Percentiles rank a stretch among this genome's conserved stretches.
Evolutionary conservation across 2,329 filamentous ascomycete genomes (phyloP).

Genomic region (Aspergillus uvarum): DNA sequence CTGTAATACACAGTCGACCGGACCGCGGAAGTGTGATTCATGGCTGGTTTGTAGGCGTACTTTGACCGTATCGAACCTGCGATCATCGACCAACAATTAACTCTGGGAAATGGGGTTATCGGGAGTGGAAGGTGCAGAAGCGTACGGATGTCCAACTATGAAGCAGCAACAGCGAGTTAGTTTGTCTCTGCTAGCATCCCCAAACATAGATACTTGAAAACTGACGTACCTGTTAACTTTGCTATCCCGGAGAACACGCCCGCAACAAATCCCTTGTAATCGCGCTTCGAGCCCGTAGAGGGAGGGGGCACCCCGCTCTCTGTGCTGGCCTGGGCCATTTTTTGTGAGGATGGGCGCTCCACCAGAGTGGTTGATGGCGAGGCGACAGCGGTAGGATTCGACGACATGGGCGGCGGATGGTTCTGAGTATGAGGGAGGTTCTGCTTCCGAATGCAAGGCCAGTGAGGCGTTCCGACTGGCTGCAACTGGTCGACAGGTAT

Average conservation of each 20-base stretch:
- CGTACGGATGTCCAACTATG: constrained; percentile 60
- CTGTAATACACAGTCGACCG: constrained; percentile 78
- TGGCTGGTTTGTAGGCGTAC: constrained; percentile 89
- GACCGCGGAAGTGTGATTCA: constrained; percentile 74
- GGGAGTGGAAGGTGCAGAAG: constrained; percentile 10
- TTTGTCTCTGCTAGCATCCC: background rate
- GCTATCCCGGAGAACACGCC: constrained; percentile 94
- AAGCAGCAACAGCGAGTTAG: background rate
- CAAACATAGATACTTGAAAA: background rate
- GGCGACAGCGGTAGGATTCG: constrained; percentile 15
- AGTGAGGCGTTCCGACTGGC: background rate
- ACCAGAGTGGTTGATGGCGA: constrained; percentile 6
- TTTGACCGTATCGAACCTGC: constrained; percentile 91
- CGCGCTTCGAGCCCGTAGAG: constrained; percentile 37
- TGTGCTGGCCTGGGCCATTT: constrained; percentile 1
- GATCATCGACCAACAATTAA: constrained; percentile 1
- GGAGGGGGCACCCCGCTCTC: constrained; percentile 15
- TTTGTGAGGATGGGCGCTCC: constrained; percentile 7
- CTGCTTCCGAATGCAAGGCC: background rate
- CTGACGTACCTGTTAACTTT: constrained; percentile 72
- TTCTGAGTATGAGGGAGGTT: background rate
- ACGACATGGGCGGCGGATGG: constrained; percentile 20
- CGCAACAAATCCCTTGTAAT: constrained; percentile 95
- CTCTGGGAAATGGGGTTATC: background rate
- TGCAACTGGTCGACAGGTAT: background rate